A percentile compares a stretch with the other conserved stretches of the same genome.
Conservation (phyloP, 2,329 filamentous ascomycete genomes). For the Colletotrichum magnum region DNA sequence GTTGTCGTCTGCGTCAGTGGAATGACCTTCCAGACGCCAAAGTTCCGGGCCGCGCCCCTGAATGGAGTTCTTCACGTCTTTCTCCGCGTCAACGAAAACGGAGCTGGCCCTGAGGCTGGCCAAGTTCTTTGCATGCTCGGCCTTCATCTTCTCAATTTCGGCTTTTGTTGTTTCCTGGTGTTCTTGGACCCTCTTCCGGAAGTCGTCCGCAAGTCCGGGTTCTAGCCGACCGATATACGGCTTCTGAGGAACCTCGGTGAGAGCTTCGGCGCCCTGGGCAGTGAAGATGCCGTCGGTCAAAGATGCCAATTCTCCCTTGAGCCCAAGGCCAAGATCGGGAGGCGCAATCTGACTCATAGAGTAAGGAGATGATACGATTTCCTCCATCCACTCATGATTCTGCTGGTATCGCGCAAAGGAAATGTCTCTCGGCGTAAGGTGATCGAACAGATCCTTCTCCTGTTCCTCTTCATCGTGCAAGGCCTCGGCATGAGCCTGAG, state of each 20-base stretch:
- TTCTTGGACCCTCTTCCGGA: slow-evolving; percentile 82
- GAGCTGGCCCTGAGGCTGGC: slow-evolving; percentile 80
- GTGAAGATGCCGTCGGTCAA: slow-evolving; percentile 91
- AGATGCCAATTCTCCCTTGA: slow-evolving; percentile 84
- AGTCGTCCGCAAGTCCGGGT: slow-evolving; percentile 84
- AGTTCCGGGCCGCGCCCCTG: slow-evolving; percentile 72
- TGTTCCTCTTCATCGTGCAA: slow-evolving; percentile 85
- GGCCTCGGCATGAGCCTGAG: slow-evolving; percentile 44
- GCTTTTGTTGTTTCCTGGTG: slow-evolving; percentile 80
- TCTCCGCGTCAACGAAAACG: slow-evolving; percentile 80
- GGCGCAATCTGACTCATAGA: slow-evolving; percentile 87
- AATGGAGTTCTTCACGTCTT: slow-evolving; percentile 77
- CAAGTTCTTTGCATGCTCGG: slow-evolving; percentile 82
- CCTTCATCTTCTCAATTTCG: slow-evolving; percentile 89
- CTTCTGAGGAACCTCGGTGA: slow-evolving; percentile 64
- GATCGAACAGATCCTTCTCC: slow-evolving; percentile 85
- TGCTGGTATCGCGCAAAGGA: slow-evolving; percentile 90
- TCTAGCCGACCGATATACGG: slow-evolving; percentile 79
- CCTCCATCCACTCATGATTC: slow-evolving; percentile 99
- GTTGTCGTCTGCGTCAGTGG: slow-evolving; percentile 60
- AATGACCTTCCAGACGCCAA: slow-evolving; percentile 74
- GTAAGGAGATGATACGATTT: slow-evolving; percentile 93
- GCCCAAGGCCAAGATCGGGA: slow-evolving; percentile 87
- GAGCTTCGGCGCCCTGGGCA: slow-evolving; percentile 68
- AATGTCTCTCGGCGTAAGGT: slow-evolving; percentile 89